Conservation (phyloP, 345 rosid genomes). For the Populus deltoides region DNA sequence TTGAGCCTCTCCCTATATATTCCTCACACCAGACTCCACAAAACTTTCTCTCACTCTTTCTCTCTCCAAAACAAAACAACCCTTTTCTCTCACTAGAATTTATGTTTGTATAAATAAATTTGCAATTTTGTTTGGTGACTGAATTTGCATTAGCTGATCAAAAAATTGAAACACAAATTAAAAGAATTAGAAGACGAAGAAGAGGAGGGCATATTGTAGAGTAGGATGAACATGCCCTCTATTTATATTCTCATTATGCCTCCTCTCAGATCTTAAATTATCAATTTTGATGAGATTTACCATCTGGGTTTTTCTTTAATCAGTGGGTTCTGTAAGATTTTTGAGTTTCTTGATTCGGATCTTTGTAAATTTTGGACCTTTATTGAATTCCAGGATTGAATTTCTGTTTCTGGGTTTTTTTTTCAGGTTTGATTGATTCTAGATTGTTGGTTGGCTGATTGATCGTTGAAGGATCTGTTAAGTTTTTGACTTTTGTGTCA, state of each 20-base stretch:
- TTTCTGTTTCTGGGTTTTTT: constrained; percentile 20
- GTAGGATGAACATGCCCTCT: constrained; percentile 67
- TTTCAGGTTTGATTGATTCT: constrained; percentile 37
- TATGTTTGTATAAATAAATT: constrained; percentile 5
- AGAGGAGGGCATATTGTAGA: constrained; percentile 38
- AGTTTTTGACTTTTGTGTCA: constrained; percentile 9
- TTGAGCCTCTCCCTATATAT: constrained; percentile 37
- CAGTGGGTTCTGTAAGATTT: constrained; percentile 51
- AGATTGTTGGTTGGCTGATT: constrained; percentile 28
- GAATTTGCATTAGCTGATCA: constrained; percentile 42
- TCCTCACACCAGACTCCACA: constrained; percentile 24
- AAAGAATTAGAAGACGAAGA: constrained; percentile 19
- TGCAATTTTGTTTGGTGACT: constrained; percentile 31
- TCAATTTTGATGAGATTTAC: constrained; percentile 43
- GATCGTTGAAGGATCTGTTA: constrained; percentile 55
- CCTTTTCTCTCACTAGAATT: constrained; percentile 15
- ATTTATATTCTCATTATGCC: constrained; percentile 37
- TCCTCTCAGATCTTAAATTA: constrained; percentile 74
- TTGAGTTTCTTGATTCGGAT: constrained; percentile 48
- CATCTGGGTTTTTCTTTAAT: constrained; percentile 63
- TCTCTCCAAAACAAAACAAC: constrained; percentile 2
- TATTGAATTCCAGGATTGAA: constrained; percentile 20
- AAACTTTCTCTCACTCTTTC: constrained; percentile 12
- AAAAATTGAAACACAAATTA: constrained; percentile 5
- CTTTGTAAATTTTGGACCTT: constrained; percentile 27